A percentile compares a stretch with the other conserved stretches of the same genome.
These are phyloP conservation scores for Solanum boliviense DNA, from an alignment of 257 asterid genomes.

Conservation along the genomic window DNA sequence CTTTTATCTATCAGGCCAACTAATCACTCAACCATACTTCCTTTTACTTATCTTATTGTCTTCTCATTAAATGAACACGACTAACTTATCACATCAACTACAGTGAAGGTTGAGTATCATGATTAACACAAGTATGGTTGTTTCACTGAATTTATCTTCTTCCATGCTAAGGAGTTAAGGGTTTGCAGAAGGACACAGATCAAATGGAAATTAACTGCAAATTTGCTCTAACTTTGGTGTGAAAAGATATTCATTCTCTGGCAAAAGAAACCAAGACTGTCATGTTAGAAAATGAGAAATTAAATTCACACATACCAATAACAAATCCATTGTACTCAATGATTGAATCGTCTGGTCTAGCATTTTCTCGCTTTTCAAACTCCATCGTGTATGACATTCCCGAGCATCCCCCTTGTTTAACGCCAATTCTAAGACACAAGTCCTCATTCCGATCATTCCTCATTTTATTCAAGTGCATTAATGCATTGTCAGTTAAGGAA, in stretches of 20 bases:
- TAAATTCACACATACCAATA: slow-evolving; percentile 39
- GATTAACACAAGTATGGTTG: not conserved
- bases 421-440: slow-evolving; percentile 84
- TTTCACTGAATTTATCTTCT: not conserved
- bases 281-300: not conserved
- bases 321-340: slow-evolving; percentile 77
- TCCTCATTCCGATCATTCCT: slow-evolving; percentile 54
- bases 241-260: not conserved
- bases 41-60: not conserved
- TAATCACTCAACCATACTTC: not conserved
- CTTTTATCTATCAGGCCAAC: not conserved
- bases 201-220: not conserved
- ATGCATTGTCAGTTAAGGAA: slow-evolving; percentile 66
- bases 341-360: slow-evolving; percentile 74
- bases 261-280: not conserved
- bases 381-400: slow-evolving; percentile 96
- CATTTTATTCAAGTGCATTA: slow-evolving; percentile 71
- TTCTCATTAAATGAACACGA: not conserved
- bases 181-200: not conserved
- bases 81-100: not conserved
- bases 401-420: slow-evolving; percentile 97
- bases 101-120: not conserved
- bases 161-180: not conserved
- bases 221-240: not conserved
- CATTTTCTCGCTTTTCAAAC: slow-evolving; percentile 66